Evolutionary conservation across 2,329 filamentous ascomycete species (phyloP).

Genomic region (Calonectria pteridis): DNA sequence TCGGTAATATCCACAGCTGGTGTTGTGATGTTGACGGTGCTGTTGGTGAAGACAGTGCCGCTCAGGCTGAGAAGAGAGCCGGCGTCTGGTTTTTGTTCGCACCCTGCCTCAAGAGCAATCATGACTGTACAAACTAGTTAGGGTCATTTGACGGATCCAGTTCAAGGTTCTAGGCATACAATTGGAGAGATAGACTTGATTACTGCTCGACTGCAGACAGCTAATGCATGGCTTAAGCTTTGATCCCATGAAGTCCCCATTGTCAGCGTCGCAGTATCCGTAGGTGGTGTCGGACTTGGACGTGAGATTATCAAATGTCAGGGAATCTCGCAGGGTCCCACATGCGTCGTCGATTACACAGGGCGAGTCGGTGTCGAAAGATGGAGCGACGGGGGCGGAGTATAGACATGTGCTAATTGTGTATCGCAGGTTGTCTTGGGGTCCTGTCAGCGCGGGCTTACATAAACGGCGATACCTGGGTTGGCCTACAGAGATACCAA

Average conservation of each 20-base stretch:
- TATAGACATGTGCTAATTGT: slow-evolving; percentile 62
- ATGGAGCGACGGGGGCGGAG: slow-evolving; percentile 47
- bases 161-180: slow-evolving; percentile 52
- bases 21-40: slow-evolving; percentile 56
- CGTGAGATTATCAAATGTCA: slow-evolving; percentile 50
- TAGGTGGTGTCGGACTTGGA: slow-evolving; percentile 43
- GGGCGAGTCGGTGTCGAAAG: slow-evolving; percentile 51
- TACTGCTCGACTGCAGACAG: slow-evolving; percentile 56
- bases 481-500: slow-evolving; percentile 62
- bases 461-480: neutral
- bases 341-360: slow-evolving; percentile 60
- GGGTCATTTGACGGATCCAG: neutral
- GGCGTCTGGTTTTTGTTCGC: slow-evolving; percentile 56
- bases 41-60: slow-evolving; percentile 56
- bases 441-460: slow-evolving; percentile 3
- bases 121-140: slow-evolving; percentile 54
- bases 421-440: slow-evolving; percentile 63
- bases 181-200: slow-evolving; percentile 61
- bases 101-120: slow-evolving; percentile 61
- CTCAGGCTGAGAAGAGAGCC: slow-evolving; percentile 56
- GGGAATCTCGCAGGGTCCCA: slow-evolving; percentile 51
- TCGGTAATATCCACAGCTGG: slow-evolving; percentile 43
- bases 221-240: slow-evolving; percentile 54
- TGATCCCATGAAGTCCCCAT: slow-evolving; percentile 47
- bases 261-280: slow-evolving; percentile 57